Percentiles rank a stretch among this genome's conserved stretches.
Conservation (phyloP, 257 asterid genomes). For the Apocynum venetum region DNA sequence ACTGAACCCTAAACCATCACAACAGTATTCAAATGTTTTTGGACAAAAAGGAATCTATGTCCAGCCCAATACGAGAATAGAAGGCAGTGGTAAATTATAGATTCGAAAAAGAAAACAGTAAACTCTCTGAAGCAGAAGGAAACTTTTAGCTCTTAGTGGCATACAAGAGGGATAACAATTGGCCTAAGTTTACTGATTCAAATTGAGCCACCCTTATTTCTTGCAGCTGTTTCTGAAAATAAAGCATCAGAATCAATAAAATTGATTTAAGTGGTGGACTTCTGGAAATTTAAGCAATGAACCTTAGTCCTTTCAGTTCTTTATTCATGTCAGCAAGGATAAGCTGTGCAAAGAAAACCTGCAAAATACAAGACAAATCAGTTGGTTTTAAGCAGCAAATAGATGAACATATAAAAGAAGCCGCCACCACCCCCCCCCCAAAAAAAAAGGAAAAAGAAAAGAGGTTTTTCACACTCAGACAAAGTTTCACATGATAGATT, state of each 20-base stretch:
- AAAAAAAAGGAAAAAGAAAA: background rate
- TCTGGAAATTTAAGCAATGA: constrained; percentile 23
- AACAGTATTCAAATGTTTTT: background rate
- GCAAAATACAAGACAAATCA: constrained; percentile 28
- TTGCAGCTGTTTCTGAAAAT: background rate
- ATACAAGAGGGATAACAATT: background rate
- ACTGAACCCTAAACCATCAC: background rate
- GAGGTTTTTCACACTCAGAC: background rate
- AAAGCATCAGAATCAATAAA: too few species aligned
- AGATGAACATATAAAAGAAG: constrained; percentile 7
- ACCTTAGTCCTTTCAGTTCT: constrained; percentile 97
- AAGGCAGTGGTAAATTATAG: background rate
- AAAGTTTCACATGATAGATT: background rate
- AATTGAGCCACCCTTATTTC: background rate
- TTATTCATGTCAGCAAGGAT: constrained; percentile 97
- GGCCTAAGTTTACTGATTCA: background rate
- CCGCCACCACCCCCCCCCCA: too few species aligned
- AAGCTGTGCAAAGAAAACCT: constrained; percentile 96
- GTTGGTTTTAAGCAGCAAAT: constrained; percentile 8
- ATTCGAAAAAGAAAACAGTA: background rate
- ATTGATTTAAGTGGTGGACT: background rate
- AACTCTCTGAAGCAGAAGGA: background rate
- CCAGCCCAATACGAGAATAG: background rate
- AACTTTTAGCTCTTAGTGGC: background rate
- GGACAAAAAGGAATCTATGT: background rate